Base-by-base conservation (phyloP, 306 rosid species). In the Medicago lupulina region DNA sequence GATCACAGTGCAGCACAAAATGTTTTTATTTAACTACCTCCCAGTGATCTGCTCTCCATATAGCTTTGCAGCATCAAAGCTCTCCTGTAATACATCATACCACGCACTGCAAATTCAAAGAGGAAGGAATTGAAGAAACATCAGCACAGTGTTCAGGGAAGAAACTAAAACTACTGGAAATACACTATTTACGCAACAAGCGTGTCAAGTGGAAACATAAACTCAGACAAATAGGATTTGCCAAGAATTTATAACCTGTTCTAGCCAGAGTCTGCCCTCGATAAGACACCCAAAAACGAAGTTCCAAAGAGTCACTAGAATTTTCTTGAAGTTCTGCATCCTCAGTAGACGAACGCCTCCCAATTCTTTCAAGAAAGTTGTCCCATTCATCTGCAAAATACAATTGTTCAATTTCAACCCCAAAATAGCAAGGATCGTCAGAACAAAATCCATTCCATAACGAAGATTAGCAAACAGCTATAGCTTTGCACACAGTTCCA, bases 211-310 rank as follows among this genome's bases (percentile, higher is more conserved):
- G 12, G 36, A 69, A 75, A 46, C 11, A 58, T 21, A 57, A 39
- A 51, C 14, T 12, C 46, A 23, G 34, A 14, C 17, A 68, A 19
- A 72, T 21, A 74, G 49, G 61, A 60, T 17, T 38, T 39, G 46
- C 43, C 11, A 72, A 61, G 36, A 41, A 76, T 73, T 77, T 63
- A 82, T 68, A 68, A 95, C 98, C 97, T 25, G 98, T 95, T 84
- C 97, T 87, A n/a, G 98, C 98, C 39, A 95, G 91, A 80, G 98
- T 95, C 87, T 95, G 98, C 70, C 98, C 97, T 5, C 97, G 90
- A 74, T 95, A 95, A 59, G 98, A 95, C 51, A 77, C 97, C 98
- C 98, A 95, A 79, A 95, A 90, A 12, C 98, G 97, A 79, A 92
- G 98, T 86, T 95, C 98, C 85, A 95, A 76, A 69, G 88, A 40